Evolutionary conservation across 495 filamentous ascomycete species (phyloP).

Genomic region (Penicillium cosmopolitanum): DNA sequence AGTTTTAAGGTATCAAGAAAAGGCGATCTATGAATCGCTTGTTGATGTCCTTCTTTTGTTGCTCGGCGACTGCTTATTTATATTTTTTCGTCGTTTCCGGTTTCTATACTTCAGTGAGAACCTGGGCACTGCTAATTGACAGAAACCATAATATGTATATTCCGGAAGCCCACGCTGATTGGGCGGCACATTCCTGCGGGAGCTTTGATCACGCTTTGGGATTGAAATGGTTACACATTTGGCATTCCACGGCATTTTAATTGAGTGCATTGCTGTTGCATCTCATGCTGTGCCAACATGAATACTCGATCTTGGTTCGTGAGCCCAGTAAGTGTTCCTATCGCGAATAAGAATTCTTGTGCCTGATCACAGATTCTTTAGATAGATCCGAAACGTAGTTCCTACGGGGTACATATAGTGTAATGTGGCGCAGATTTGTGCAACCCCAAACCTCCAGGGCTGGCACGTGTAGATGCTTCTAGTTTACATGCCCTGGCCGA

Average conservation of each 20-base stretch:
- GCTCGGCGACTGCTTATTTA: neutral
- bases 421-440: neutral
- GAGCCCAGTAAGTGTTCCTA: neutral
- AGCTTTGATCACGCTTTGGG: neutral
- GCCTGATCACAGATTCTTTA: neutral
- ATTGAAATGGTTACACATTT: neutral
- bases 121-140: neutral
- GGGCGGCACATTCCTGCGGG: neutral
- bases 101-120: neutral
- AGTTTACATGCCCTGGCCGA: neutral
- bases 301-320: neutral
- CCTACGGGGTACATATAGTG: neutral
- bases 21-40: slow-evolving; percentile 7
- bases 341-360: neutral
- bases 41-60: neutral
- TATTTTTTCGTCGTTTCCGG: neutral
- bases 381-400: neutral
- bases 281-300: neutral
- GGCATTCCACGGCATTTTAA: neutral
- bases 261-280: neutral
- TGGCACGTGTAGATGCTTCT: neutral
- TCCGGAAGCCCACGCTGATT: neutral
- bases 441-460: neutral
- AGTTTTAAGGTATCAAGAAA: neutral
- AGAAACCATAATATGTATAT: neutral